These are phyloP conservation scores for Cardiospermum halicacabum DNA, from an alignment of 345 rosid genomes.

Conservation along the genomic window DNA sequence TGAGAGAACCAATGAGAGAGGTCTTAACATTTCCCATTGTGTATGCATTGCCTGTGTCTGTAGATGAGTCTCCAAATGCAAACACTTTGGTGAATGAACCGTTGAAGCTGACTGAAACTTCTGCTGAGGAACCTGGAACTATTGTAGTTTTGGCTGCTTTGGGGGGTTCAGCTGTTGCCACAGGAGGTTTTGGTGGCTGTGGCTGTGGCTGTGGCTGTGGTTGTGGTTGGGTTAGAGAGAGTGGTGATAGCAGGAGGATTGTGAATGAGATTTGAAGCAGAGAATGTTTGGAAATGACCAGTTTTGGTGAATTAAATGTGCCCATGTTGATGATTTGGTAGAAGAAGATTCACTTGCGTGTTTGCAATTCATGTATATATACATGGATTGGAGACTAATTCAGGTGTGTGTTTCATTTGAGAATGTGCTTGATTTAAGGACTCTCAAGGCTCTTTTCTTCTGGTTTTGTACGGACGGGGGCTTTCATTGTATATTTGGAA, in stretches of 20 bases:
- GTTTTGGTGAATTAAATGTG: neutral
- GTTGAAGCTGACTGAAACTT: too few relatives aligned
- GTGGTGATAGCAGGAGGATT: neutral
- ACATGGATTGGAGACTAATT: neutral
- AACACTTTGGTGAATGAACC: slow-evolving; percentile 25
- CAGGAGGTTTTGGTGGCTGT: neutral
- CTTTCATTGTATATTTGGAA: too few relatives aligned
- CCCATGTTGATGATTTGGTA: neutral
- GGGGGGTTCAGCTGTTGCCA: neutral
- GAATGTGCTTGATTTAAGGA: too few relatives aligned
- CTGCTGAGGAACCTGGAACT: neutral
- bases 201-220: neutral
- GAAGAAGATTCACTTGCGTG: too few relatives aligned
- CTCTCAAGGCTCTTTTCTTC: too few relatives aligned
- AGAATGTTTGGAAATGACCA: neutral
- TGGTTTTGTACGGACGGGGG: too few relatives aligned
- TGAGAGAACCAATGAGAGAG: slow-evolving; percentile 5
- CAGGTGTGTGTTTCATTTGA: too few relatives aligned
- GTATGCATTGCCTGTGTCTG: slow-evolving; percentile 41
- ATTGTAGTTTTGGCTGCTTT: neutral
- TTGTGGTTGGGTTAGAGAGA: neutral
- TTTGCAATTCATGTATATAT: neutral
- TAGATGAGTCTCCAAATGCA: slow-evolving; percentile 47
- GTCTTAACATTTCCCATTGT: slow-evolving; percentile 20
- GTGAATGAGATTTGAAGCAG: neutral